Evolutionary conservation across 2,329 filamentous ascomycete genomes (phyloP), one percentile per base, ranked within the genome.

Genomic region (Hysterium pulicare): DNA sequence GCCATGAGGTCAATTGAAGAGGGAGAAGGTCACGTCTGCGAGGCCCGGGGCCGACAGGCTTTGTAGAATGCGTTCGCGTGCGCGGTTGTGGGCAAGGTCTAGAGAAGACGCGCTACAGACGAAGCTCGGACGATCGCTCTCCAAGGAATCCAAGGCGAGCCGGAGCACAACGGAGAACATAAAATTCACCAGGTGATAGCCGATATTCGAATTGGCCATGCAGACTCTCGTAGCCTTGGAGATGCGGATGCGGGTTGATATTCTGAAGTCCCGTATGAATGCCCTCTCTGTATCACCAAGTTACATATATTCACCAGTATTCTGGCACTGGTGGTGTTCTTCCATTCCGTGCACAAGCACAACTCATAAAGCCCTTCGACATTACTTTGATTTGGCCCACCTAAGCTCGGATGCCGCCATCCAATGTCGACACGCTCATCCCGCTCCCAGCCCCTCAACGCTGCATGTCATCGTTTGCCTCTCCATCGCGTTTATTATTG

Each of bases 1-100:
- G 62, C 61, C 62, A 64, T 66, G 56, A 58, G 57, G 54, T 57
- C 54, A 55, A 59, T 57, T 59, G 54, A 51, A 49, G 55, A 49
- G 52, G 56, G 47, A 53, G 53, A 48, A 33, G 46, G 52, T 54
- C 55, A 59, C 50, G 50, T 55, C 46, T 54, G 50, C 44, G 49
- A 48, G 57, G 50, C 47, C 51, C 34, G 46, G 42, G n/a, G 37
- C 16, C 8, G 48, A 32, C 33, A 40, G 28, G 32, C 16, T 42
- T 42, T 38, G 38, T 42, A 17, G 49, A 39, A 39, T n/a, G n/a
- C n/a, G n/a, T n/a, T 54, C 55, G 49, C 50, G 52, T 43, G 11
- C 54, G 50, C 54, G 59, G 48, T 44, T 55, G 54, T 58, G 55
- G 50, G 51, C 38, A n/a, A n/a, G n/a, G n/a, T n/a, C n/a, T n/a